Evolutionary conservation across 768 basidiomycete species (phyloP).

Genomic region (Tephrocybe sp.): DNA sequence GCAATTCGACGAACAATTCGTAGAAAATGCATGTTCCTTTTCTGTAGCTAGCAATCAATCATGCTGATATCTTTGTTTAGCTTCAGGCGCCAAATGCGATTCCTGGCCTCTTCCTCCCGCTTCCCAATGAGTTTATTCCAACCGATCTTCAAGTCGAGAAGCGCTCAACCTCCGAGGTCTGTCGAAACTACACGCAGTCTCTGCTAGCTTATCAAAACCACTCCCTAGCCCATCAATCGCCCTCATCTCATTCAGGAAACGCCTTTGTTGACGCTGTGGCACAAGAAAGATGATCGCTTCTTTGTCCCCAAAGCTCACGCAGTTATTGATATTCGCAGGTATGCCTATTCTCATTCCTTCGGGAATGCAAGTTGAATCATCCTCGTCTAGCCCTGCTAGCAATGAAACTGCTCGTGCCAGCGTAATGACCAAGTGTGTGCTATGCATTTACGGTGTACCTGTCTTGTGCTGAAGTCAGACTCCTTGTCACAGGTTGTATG

Average conservation of each 20-base stretch:
- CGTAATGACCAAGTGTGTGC: slow-evolving; percentile 69
- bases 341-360: slow-evolving; percentile 14
- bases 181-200: not conserved
- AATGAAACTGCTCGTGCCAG: slow-evolving; percentile 65
- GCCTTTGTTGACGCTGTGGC: slow-evolving; percentile 76
- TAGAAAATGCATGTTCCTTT: slow-evolving; percentile 43
- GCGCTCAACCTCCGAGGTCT: slow-evolving; percentile 61
- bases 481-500: slow-evolving; percentile 56
- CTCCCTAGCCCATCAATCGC: slow-evolving; percentile 62
- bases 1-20: slow-evolving; percentile 61
- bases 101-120: slow-evolving; percentile 73
- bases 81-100: slow-evolving; percentile 65
- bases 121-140: slow-evolving; percentile 90
- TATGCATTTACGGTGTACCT: not conserved
- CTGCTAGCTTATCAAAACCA: slow-evolving; percentile 4
- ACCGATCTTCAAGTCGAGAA: slow-evolving; percentile 83
- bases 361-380: not conserved
- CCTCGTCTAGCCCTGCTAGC: slow-evolving; percentile 49
- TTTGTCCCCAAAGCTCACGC: slow-evolving; percentile 91
- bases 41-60: not conserved
- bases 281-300: slow-evolving; percentile 97
- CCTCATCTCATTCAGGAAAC: slow-evolving; percentile 79
- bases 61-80: slow-evolving; percentile 32
- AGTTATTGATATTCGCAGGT: slow-evolving; percentile 77
- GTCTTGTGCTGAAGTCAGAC: slow-evolving; percentile 1